Evolutionary conservation across 2,329 filamentous ascomycete species (phyloP), one percentile per base, ranked within the genome.

Genomic region (Colletotrichum costaricense): DNA sequence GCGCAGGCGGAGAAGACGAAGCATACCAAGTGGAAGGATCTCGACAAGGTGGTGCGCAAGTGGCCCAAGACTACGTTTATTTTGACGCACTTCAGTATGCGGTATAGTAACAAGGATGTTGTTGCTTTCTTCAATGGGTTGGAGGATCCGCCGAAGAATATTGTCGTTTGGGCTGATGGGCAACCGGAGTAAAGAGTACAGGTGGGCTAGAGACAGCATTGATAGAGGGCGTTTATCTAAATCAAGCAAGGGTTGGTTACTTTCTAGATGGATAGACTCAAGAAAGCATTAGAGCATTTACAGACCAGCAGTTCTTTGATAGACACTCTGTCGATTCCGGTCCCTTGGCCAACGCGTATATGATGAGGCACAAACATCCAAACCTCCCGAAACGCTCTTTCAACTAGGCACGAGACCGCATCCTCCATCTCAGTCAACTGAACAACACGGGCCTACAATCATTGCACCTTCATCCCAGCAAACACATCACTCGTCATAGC

Each of bases 91-190:
- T 87, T 87, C 69, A 87, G 85, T 72, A 73, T 87, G 78, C 77
- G 86, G 35, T 76, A 87, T 70, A 81, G 71, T 3, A 84, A 86
- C 19, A 77, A 79, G 54, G 82, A 85, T 22, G 77, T 88, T 1
- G 76, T 80, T 49, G 60, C 69, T 2, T 87, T 87, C 70, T 88
- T 88, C 72, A 78, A 75, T 59, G 78, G 78, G n/a, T 74, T 86
- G 79, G 76, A 78, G 4, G 79, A 84, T 72, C 78, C 80, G 66
- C 84, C 84, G 4, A 19, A 33, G 8, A 87, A 88, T 74, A 84
- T 87, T 63, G 85, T 88, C 0, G 78, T 87, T 8, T 88, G 86
- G 86, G 81, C 85, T 0, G 86, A 87, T 73, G 82, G 82, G 64
- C 57, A 75, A 0, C 70, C 33, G 3, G 62, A 74, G 8, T 69